Conservation (phyloP, 2,329 filamentous ascomycete species). For the Eutypella sp. region DNA sequence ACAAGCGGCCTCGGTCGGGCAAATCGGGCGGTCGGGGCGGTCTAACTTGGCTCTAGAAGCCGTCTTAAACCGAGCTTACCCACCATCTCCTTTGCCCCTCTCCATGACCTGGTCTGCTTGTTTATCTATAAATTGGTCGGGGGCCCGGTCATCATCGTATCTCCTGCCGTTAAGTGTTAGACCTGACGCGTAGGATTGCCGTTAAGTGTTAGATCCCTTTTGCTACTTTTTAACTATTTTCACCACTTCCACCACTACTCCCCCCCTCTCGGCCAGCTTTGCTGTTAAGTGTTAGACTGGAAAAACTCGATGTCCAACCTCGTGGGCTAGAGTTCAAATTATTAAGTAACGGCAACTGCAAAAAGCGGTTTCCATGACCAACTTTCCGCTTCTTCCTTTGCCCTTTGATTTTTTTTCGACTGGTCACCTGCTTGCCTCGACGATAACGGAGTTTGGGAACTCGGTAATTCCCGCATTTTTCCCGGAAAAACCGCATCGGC, state of each 20-base stretch:
- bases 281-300: neutral
- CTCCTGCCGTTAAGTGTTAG: constrained; percentile 1
- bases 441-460: neutral
- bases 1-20: neutral
- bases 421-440: neutral
- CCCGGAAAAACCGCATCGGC: too few relatives aligned
- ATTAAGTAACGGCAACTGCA: neutral
- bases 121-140: neutral
- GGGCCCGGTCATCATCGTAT: neutral
- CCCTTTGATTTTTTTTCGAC: neutral
- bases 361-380: neutral
- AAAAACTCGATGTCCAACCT: neutral
- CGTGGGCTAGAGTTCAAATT: neutral
- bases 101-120: neutral
- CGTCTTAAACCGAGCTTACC: neutral
- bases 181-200: neutral
- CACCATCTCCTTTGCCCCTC: neutral
- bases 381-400: neutral
- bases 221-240: too few relatives aligned
- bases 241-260: too few relatives aligned
- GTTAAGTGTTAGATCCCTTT: neutral
- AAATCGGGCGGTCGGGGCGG: too few relatives aligned
- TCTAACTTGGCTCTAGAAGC: neutral
- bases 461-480: neutral
- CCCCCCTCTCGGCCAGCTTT: neutral